These are phyloP conservation scores for Typha latifolia DNA, from an alignment of 176 grass and related monocot genomes.

Conservation along the genomic window DNA sequence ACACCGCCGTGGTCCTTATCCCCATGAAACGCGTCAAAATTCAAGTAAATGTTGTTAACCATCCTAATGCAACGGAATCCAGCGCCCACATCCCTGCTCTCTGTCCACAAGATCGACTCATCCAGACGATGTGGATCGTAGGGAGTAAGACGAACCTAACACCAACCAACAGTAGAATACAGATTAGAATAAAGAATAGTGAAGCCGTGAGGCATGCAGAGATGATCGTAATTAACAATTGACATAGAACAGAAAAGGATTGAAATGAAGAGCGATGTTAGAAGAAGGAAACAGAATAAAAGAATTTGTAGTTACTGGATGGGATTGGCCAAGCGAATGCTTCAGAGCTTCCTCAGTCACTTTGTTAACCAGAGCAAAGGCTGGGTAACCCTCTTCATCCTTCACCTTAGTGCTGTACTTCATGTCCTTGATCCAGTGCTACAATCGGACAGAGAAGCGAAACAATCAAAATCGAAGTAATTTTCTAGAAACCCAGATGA, in stretches of 20 bases:
- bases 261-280: too few species aligned
- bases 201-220: too few species aligned
- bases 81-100: conserved; percentile 43
- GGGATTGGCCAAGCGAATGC: conserved; percentile 24
- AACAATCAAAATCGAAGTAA: not conserved
- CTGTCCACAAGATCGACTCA: conserved; percentile 51
- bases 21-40: conserved; percentile 64
- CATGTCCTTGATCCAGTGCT: conserved; percentile 36
- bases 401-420: conserved; percentile 23
- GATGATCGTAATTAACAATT: too few species aligned
- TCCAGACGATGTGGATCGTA: conserved; percentile 40
- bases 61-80: conserved; percentile 15
- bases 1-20: conserved; percentile 56
- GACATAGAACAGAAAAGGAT: too few species aligned
- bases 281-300: not conserved
- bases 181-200: too few species aligned
- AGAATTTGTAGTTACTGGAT: conserved; percentile 8
- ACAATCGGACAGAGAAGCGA: conserved; percentile 1
- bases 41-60: conserved; percentile 84
- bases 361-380: conserved; percentile 28
- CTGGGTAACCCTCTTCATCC: conserved; percentile 29
- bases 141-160: conserved; percentile 37
- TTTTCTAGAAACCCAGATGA: not conserved
- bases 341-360: conserved; percentile 27
- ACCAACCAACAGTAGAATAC: too few species aligned